Evolutionary conservation across 331 rosid genomes (phyloP), one percentile per base, ranked within the genome.

Genomic region (Ulmus americana): DNA sequence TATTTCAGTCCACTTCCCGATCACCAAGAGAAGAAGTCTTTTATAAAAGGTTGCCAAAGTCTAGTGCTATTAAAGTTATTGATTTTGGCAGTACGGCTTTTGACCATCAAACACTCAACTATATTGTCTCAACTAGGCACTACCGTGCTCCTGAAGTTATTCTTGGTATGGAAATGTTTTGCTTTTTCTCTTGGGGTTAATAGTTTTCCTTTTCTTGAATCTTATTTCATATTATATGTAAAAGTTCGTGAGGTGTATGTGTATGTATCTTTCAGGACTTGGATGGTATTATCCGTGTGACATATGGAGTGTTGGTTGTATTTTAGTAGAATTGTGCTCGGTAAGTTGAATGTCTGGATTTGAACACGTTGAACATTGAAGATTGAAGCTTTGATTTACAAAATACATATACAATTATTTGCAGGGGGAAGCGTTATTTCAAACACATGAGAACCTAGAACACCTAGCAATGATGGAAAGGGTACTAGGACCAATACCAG

Each of bases 391-490:
- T 20, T 50, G 15, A 53, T 15, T 18, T 22, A 5, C 50, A 11
- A 11, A 54, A 3, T 28, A 57, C 35, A 48, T 40, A 3, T 28
- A 57, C 35, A 48, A 47, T 8, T 59, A 45, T 44, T 62, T 67
- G 61, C 68, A 92, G 97, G 98, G 98, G 0, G 98, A 92, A 66
- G 98, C 98, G 2, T 79, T 92, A 76, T 92, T 92, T 55, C 98
- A 89, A 77, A 92, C 98, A 56, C 97, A 92, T 12, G 98, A 92
- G 77, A 89, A 89, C 81, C 74, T 92, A 39, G 98, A 92, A 79
- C 98, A 89, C 79, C 87, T 92, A 7, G 98, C 97, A 7, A 89
- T 92, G 98, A 92, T 92, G 97, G 98, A 92, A 76, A 79, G 98
- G 66, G 98, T 85, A 52, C 86, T 92, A 47, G 98, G 98, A 45